These are phyloP conservation scores for Boletus pseudopeckii DNA, from an alignment of 768 basidiomycete species.

Conservation along the genomic window DNA sequence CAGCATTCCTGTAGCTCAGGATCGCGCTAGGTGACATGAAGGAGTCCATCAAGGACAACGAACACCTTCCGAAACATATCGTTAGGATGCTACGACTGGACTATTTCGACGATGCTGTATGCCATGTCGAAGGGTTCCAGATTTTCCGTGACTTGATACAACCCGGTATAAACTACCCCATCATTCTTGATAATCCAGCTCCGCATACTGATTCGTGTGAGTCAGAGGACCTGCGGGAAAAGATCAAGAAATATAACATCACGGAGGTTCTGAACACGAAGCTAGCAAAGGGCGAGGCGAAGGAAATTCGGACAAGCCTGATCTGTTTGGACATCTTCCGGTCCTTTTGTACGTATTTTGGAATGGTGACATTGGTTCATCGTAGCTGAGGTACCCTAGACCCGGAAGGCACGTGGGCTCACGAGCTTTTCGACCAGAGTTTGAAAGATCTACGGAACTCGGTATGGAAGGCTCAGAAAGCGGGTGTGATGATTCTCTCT, in stretches of 20 bases:
- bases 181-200: not conserved
- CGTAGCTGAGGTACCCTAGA: slow-evolving; percentile 9
- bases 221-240: slow-evolving; percentile 12
- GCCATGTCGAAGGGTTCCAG: slow-evolving; percentile 23
- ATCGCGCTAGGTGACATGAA: slow-evolving; percentile 13
- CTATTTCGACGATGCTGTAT: slow-evolving; percentile 26
- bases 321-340: slow-evolving; percentile 24
- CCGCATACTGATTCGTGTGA: not conserved
- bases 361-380: not conserved
- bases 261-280: slow-evolving; percentile 16
- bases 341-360: slow-evolving; percentile 12
- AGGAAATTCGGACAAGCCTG: slow-evolving; percentile 21
- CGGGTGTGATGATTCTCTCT: slow-evolving; percentile 21
- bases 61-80: slow-evolving; percentile 13
- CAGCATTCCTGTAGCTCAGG: not conserved
- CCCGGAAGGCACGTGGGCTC: slow-evolving; percentile 5
- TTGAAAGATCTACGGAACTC: not conserved
- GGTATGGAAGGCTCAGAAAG: slow-evolving; percentile 21
- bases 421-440: slow-evolving; percentile 10
- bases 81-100: slow-evolving; percentile 22
- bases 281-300: slow-evolving; percentile 8
- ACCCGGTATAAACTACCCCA: slow-evolving; percentile 5
- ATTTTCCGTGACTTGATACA: slow-evolving; percentile 21
- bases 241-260: slow-evolving; percentile 13
- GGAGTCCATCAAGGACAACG: slow-evolving; percentile 2